Evolutionary conservation across 2,329 filamentous ascomycete genomes (phyloP), one percentile per base, ranked within the genome.

Genomic region (Zymoseptoria crescenta): DNA sequence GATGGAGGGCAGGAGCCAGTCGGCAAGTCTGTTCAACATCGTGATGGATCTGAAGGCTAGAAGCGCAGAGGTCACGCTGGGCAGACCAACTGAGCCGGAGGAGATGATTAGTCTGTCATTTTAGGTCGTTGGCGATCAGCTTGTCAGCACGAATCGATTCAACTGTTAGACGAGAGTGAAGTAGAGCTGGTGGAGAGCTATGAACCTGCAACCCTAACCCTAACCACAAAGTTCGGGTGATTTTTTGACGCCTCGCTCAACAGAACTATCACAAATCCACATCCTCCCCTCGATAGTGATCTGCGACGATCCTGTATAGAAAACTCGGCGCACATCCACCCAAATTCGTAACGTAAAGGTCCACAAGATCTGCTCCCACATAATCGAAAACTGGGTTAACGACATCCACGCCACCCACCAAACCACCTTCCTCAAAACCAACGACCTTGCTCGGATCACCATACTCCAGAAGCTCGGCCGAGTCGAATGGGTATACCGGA

Each of bases 261-360:
- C 24, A 45, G 35, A 45, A n/a, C 10, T 10, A 24, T 52, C 27
- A 52, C 58, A 80, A 65, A 66, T 85, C 84, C 57, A 87, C 83
- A 67, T 91, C 88, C 69, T 90, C 87, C 27, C 81, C 77, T 64
- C 87, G 86, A 73, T 91, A 91, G 70, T 91, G 88, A 69, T 91
- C 88, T 49, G 82, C 83, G 49, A 91, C 85, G 60, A 91, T 84
- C 62, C 83, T 80, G 58, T 88, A 87, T n/a, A 91, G 75, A 69
- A 89, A 88, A 57, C 87, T 86, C 58, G 84, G 84, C 19, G 86
- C 85, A 74, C 87, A 84, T 29, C 83, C 83, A 30, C 86, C 86
- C 83, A 91, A 74, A 67, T 96, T 96, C 19, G 91, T 95, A 66
- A 96, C 90, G 72, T 94, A 94, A 30, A 89, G 82, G 73, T 91